Percentiles rank a stretch among this genome's conserved stretches.
These are phyloP conservation scores for Leptoxyphium fumago DNA, from an alignment of 2,329 filamentous ascomycete genomes.

Conservation along the genomic window DNA sequence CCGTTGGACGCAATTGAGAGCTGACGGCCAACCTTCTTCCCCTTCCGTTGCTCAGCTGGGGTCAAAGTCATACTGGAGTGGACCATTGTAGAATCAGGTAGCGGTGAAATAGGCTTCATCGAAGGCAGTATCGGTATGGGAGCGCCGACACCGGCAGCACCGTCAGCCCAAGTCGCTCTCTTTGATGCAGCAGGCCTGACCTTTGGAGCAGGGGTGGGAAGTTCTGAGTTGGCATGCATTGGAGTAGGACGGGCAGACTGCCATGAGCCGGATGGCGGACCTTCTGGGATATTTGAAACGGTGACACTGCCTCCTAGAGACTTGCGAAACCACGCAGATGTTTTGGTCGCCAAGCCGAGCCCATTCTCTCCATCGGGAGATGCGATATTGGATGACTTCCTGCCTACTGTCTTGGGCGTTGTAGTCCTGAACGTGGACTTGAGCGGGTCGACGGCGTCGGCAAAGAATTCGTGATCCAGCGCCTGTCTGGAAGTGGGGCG, in stretches of 20 bases:
- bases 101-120: slow-evolving; percentile 84
- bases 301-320: slow-evolving; percentile 56
- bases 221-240: slow-evolving; percentile 29
- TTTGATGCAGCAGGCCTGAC: slow-evolving; percentile 51
- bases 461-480: slow-evolving; percentile 88
- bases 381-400: slow-evolving; percentile 77
- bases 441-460: slow-evolving; percentile 80
- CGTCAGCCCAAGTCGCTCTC: slow-evolving; percentile 86
- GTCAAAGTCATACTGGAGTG: slow-evolving; percentile 57
- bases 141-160: slow-evolving; percentile 49
- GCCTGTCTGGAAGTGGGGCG: slow-evolving; percentile 87
- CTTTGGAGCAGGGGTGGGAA: slow-evolving; percentile 32
- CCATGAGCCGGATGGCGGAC: slow-evolving; percentile 38
- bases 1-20: slow-evolving; percentile 81
- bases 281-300: slow-evolving; percentile 49
- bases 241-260: slow-evolving; percentile 27
- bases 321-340: slow-evolving; percentile 85
- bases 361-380: slow-evolving; percentile 42
- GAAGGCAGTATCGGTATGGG: slow-evolving; percentile 95
- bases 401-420: slow-evolving; percentile 78
- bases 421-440: neutral
- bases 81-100: slow-evolving; percentile 85
- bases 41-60: slow-evolving; percentile 45
- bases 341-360: slow-evolving; percentile 57
- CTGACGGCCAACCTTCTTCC: slow-evolving; percentile 90